These are phyloP conservation scores for Phaffomyces antillensis DNA, from an alignment of 805 yeast species.

Conservation along the genomic window DNA sequence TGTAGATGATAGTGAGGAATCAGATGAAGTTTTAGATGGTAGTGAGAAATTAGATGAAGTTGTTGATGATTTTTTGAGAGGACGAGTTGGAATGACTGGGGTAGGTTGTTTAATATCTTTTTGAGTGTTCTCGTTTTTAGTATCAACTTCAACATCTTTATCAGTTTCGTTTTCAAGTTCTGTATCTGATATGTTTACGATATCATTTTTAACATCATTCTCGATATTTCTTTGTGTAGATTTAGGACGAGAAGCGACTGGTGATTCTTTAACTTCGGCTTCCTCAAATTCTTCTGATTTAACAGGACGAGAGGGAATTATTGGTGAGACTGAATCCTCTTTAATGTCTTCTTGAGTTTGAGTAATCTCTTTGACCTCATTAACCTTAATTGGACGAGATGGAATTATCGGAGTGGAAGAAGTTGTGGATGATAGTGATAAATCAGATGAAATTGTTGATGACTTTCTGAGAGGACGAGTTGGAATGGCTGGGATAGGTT, in stretches of 20 bases:
- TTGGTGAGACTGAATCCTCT: conserved; percentile 1
- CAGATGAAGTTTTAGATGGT: background rate
- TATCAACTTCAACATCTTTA: no score
- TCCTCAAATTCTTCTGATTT: background rate
- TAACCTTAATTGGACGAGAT: background rate
- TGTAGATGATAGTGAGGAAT: background rate
- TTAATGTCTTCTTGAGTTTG: background rate
- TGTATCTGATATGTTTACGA: no score
- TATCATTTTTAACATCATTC: no score
- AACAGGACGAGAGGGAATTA: conserved; percentile 10
- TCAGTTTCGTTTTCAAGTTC: no score
- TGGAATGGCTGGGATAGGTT: conserved; percentile 8
- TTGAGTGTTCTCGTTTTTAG: no score
- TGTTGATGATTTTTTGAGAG: background rate
- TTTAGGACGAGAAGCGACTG: no score
- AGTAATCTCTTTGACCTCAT: background rate
- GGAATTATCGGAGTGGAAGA: no score
- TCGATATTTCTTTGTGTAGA: no score
- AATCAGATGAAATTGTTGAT: background rate
- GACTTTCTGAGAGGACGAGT: conserved; percentile 3
- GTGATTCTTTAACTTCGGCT: no score
- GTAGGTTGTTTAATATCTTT: conserved; percentile 2
- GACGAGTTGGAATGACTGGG: conserved; percentile 9
- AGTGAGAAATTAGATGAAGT: background rate
- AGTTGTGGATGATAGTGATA: background rate